These are phyloP conservation scores for Eimeria sp. DNA, from an alignment of 169 alveolate species.

Conservation along the genomic window DNA sequence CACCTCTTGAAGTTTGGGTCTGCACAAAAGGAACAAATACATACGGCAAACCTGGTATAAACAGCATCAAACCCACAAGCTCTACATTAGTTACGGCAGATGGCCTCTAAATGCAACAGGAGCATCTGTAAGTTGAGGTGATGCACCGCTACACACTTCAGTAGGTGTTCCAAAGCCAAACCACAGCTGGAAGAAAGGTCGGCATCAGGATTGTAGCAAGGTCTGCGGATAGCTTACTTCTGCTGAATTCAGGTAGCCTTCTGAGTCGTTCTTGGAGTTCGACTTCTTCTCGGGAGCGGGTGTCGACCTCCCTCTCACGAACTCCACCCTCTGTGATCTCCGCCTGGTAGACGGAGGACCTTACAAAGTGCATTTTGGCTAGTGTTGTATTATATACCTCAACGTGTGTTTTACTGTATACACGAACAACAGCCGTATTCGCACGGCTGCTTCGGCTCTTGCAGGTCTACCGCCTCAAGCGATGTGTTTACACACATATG, in stretches of 20 bases:
- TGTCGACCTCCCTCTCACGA: slow-evolving; percentile 66
- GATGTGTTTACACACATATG: too few species aligned
- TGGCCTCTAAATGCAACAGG: background rate
- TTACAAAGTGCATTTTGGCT: slow-evolving; percentile 75
- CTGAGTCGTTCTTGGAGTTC: slow-evolving; percentile 72
- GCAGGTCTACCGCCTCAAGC: too few species aligned
- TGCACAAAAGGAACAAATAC: background rate
- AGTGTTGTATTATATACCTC: background rate
- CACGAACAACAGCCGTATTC: too few species aligned
- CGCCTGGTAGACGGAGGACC: slow-evolving; percentile 81
- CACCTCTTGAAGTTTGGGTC: slow-evolving; percentile 69
- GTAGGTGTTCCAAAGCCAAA: too few species aligned
- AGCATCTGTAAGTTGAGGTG: background rate
- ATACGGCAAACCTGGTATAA: background rate
- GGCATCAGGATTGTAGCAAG: background rate
- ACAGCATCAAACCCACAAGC: background rate
- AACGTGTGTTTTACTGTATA: background rate
- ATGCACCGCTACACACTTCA: background rate
- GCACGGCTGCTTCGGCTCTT: too few species aligned
- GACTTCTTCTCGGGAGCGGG: slow-evolving; percentile 72
- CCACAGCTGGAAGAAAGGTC: background rate
- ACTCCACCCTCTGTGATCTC: slow-evolving; percentile 82
- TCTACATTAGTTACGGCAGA: background rate
- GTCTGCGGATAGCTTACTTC: slow-evolving; percentile 29
- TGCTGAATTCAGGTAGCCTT: slow-evolving; percentile 77